These are phyloP conservation scores for Trypanosoma brucei DNA, from an alignment of 208 protist genomes.

Conservation along the genomic window DNA sequence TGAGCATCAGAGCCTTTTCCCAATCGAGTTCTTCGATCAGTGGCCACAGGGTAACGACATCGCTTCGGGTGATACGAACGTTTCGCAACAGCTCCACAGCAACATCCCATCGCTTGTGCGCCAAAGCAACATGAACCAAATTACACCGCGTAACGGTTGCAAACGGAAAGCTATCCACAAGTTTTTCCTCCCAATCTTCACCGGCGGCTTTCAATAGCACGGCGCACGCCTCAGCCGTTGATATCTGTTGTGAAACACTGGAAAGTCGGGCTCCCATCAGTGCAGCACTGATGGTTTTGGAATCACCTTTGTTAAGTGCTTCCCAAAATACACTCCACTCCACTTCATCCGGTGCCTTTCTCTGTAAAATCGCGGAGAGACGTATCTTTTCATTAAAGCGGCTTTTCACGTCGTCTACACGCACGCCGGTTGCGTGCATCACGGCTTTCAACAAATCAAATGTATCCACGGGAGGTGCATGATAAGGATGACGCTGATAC, in stretches of 20 bases:
- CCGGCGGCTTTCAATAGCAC: slow-evolving; percentile 73
- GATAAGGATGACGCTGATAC: slow-evolving; percentile 85
- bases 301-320: slow-evolving; percentile 77
- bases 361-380: slow-evolving; percentile 66
- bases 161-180: slow-evolving; percentile 78
- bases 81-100: slow-evolving; percentile 75
- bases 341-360: slow-evolving; percentile 69
- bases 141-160: slow-evolving; percentile 78
- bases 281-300: slow-evolving; percentile 69
- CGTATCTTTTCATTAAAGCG: slow-evolving; percentile 86
- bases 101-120: slow-evolving; percentile 64
- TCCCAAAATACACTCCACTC: slow-evolving; percentile 88
- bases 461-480: slow-evolving; percentile 81
- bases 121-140: slow-evolving; percentile 66
- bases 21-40: slow-evolving; percentile 71
- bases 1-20: slow-evolving; percentile 75
- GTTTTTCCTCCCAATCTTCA: slow-evolving; percentile 56
- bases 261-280: slow-evolving; percentile 48
- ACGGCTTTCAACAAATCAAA: slow-evolving; percentile 78
- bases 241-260: slow-evolving; percentile 48
- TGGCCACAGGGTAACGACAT: slow-evolving; percentile 67
- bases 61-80: slow-evolving; percentile 49
- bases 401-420: slow-evolving; percentile 78
- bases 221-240: slow-evolving; percentile 81
- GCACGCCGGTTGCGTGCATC: slow-evolving; percentile 81